These are phyloP conservation scores for Trametes versicolor DNA, from an alignment of 1,284 basidiomycete species.

Conservation along the genomic window DNA sequence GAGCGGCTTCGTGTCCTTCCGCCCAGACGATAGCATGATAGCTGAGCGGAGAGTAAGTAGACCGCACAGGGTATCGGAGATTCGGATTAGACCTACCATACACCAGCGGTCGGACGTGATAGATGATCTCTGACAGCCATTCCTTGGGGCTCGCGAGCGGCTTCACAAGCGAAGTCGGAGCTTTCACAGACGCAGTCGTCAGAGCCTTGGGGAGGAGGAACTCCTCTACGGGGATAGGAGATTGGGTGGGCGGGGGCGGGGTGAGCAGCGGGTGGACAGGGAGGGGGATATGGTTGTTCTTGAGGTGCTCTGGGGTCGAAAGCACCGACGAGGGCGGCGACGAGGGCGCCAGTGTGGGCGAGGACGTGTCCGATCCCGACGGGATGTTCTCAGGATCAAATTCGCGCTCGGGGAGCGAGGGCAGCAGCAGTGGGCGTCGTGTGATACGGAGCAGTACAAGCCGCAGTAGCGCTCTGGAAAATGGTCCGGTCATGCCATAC, in stretches of 20 bases:
- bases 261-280: conserved; percentile 66
- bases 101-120: conserved; percentile 74
- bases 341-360: conserved; percentile 67
- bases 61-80: conserved; percentile 27
- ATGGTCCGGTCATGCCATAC: conserved; percentile 9
- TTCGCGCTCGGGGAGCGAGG: conserved; percentile 86
- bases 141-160: conserved; percentile 69
- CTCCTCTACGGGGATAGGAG: conserved; percentile 72
- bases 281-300: conserved; percentile 78
- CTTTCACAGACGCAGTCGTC: conserved; percentile 73
- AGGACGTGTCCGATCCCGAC: conserved; percentile 60
- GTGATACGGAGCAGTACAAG: conserved; percentile 78
- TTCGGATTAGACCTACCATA: conserved; percentile 62
- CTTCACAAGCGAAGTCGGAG: conserved; percentile 69
- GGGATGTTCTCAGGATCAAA: conserved; percentile 79
- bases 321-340: conserved; percentile 59
- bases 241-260: conserved; percentile 57
- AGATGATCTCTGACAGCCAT: conserved; percentile 75
- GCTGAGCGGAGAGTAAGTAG: conserved; percentile 27
- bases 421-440: conserved; percentile 75
- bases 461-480: conserved; percentile 73
- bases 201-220: conserved; percentile 83
- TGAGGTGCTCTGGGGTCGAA: conserved; percentile 76
- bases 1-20: conserved; percentile 59
- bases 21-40: conserved; percentile 44